Evolutionary conservation across 176 grass and related monocot species (phyloP).

Genomic region (Saccharum spontaneum): DNA sequence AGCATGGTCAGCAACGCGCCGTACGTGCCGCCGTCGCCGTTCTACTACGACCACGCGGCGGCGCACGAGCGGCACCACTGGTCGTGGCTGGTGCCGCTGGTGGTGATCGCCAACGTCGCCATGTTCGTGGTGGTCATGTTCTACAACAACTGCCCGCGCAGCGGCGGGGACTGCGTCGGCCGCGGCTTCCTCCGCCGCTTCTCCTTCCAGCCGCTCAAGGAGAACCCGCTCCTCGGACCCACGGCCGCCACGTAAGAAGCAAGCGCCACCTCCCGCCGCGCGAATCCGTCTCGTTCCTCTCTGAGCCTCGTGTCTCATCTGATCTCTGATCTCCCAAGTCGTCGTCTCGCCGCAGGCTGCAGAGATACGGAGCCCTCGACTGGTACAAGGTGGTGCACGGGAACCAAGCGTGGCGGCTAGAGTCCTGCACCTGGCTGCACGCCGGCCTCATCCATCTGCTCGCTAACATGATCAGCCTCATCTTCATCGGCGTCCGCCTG

Average conservation of each 20-base stretch:
- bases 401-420: slow-evolving; percentile 70
- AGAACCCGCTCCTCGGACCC: slow-evolving; percentile 81
- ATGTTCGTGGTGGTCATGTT: slow-evolving; percentile 74
- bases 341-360: slow-evolving; percentile 41
- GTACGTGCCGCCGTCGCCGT: slow-evolving; percentile 36
- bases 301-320: not conserved
- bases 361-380: slow-evolving; percentile 63
- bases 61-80: slow-evolving; percentile 48
- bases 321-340: not conserved
- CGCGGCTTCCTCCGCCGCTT: slow-evolving; percentile 53
- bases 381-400: slow-evolving; percentile 67
- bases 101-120: slow-evolving; percentile 62
- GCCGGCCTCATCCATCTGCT: slow-evolving; percentile 84
- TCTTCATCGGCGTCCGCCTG: slow-evolving; percentile 79
- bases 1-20: not conserved
- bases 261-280: not conserved
- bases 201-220: slow-evolving; percentile 86
- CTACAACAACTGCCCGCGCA: slow-evolving; percentile 68
- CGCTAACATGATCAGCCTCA: slow-evolving; percentile 76
- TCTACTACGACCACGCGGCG: slow-evolving; percentile 55
- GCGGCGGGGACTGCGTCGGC: slow-evolving; percentile 52
- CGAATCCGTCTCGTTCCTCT: not conserved
- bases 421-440: slow-evolving; percentile 77
- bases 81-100: slow-evolving; percentile 68
- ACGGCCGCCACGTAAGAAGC: slow-evolving; percentile 55